Evolutionary conservation across 352 stramenopile species (phyloP).

Genomic region (Pythium utonaiense): DNA sequence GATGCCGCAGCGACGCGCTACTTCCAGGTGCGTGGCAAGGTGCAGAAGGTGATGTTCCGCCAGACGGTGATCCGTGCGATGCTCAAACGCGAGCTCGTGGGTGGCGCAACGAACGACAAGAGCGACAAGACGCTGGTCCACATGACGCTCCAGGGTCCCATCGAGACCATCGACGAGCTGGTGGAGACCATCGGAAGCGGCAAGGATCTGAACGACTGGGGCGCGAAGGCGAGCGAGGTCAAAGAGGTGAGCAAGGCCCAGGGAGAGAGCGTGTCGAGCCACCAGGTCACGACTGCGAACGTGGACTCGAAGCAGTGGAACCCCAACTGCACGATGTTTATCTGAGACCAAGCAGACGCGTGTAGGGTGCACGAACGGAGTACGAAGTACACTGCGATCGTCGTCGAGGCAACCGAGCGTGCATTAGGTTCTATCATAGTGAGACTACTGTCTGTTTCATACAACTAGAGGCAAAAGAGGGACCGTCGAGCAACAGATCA

Average conservation of each 20-base stretch:
- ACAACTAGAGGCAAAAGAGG: background rate
- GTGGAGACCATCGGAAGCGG: constrained; percentile 40
- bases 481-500: background rate
- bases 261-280: constrained; percentile 34
- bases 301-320: constrained; percentile 68
- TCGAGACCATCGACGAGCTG: constrained; percentile 39
- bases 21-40: constrained; percentile 63
- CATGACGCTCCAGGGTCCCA: constrained; percentile 50
- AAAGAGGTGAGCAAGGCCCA: constrained; percentile 37
- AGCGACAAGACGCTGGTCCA: constrained; percentile 53
- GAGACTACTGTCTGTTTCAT: constrained; percentile 2
- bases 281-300: constrained; percentile 72
- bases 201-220: constrained; percentile 67
- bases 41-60: constrained; percentile 83
- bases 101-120: constrained; percentile 67
- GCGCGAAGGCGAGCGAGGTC: constrained; percentile 38
- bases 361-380: too few species aligned
- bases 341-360: too few species aligned
- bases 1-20: constrained; percentile 22
- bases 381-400: background rate
- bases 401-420: background rate
- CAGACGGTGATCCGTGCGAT: constrained; percentile 78
- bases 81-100: constrained; percentile 52
- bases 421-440: constrained; percentile 8
- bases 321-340: constrained; percentile 71